Evolutionary conservation across 202 grass and related monocot genomes (phyloP).

Genomic region (Schoenoplectus tabernaemontani): DNA sequence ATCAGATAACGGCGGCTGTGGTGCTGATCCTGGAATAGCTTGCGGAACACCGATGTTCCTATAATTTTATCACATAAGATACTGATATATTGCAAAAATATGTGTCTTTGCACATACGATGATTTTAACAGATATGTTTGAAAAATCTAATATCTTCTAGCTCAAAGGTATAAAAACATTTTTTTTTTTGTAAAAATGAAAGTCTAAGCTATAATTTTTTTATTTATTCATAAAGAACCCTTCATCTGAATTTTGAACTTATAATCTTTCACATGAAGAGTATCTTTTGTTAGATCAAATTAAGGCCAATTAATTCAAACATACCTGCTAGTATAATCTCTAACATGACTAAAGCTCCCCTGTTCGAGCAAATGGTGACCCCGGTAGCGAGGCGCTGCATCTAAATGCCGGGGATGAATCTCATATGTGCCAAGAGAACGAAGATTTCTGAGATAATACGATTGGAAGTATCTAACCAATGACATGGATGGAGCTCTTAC

Average conservation of each 20-base stretch:
- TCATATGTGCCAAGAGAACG: not conserved
- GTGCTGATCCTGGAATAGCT: not conserved
- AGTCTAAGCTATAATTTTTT: no score
- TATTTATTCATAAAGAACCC: no score
- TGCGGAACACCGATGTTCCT: not conserved
- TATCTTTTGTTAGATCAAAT: no score
- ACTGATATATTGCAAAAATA: not conserved
- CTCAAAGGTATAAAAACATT: not conserved
- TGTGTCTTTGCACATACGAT: no score
- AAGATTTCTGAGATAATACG: slow-evolving; percentile 28
- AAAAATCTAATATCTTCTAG: not conserved
- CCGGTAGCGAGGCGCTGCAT: no score
- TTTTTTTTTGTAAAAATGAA: no score
- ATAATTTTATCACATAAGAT: not conserved
- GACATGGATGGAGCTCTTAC: slow-evolving; percentile 12
- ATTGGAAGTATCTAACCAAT: slow-evolving; percentile 33
- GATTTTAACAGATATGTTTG: not conserved
- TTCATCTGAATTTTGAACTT: no score
- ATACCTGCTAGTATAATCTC: slow-evolving; percentile 3
- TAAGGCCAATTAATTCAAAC: no score
- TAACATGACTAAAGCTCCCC: not conserved
- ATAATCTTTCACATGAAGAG: no score
- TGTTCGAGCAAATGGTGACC: not conserved
- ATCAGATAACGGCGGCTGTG: not conserved
- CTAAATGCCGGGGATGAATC: not conserved